A percentile compares a stretch with the other conserved stretches of the same genome.
Conservation (phyloP, 2,329 filamentous ascomycete species). For the Colletotrichum sp. region DNA sequence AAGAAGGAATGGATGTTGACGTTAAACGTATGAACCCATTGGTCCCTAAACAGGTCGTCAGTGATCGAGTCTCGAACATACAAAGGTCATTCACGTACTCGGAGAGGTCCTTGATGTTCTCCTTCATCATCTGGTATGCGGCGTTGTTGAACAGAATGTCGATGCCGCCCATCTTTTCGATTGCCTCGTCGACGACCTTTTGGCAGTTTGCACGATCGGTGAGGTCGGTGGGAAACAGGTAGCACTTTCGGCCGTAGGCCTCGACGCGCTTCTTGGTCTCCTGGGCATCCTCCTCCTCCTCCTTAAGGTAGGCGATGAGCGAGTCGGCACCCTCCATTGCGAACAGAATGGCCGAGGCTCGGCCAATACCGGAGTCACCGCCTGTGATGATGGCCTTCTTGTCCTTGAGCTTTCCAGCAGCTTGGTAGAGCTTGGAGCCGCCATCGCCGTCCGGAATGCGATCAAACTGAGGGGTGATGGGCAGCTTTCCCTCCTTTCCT, state of each 20-base stretch:
- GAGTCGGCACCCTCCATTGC: slow-evolving; percentile 81
- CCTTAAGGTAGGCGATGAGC: slow-evolving; percentile 75
- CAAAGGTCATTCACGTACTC: slow-evolving; percentile 54
- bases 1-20: slow-evolving; percentile 86
- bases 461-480: slow-evolving; percentile 63
- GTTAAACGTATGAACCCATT: slow-evolving; percentile 82
- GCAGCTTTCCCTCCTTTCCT: slow-evolving; percentile 53
- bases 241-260: slow-evolving; percentile 68
- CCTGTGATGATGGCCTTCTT: slow-evolving; percentile 83
- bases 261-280: slow-evolving; percentile 76
- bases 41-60: slow-evolving; percentile 51
- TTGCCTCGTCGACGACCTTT: slow-evolving; percentile 69
- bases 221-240: slow-evolving; percentile 69
- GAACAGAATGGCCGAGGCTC: slow-evolving; percentile 76
- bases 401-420: slow-evolving; percentile 76
- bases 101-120: slow-evolving; percentile 72
- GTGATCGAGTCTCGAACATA: background rate
- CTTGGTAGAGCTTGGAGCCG: slow-evolving; percentile 73
- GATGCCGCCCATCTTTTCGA: slow-evolving; percentile 70
- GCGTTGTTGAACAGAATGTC: slow-evolving; percentile 80
- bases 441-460: slow-evolving; percentile 72
- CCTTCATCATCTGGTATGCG: slow-evolving; percentile 70
- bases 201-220: slow-evolving; percentile 71
- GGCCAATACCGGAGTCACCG: slow-evolving; percentile 81
- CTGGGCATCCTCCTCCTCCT: slow-evolving; percentile 78